Evolutionary conservation across 495 filamentous ascomycete species (phyloP).

Genomic region (Podospora fimiseda): DNA sequence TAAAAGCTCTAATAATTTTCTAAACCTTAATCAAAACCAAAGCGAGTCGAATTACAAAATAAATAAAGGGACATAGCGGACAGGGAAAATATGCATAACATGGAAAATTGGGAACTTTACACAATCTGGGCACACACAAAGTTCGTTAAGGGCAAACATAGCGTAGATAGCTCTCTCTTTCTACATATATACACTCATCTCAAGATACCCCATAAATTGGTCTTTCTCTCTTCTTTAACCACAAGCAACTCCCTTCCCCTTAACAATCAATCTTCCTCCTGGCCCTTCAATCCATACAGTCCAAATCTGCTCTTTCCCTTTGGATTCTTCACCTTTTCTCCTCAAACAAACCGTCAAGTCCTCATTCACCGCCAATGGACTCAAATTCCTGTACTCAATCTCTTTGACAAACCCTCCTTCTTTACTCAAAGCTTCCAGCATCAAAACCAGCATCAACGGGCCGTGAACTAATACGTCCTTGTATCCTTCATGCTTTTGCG

Average conservation of each 20-base stretch:
- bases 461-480: conserved; percentile 75
- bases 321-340: conserved; percentile 12
- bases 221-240: too few species aligned
- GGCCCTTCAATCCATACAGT: conserved; percentile 62
- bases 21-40: too few species aligned
- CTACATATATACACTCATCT: too few species aligned
- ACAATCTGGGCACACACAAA: too few species aligned
- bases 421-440: conserved; percentile 53
- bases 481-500: conserved; percentile 64
- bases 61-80: conserved; percentile 8
- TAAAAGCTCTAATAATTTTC: not conserved
- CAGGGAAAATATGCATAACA: not conserved
- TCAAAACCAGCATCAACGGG: conserved; percentile 68
- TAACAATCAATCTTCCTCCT: conserved; percentile 56
- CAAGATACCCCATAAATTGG: not conserved
- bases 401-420: conserved; percentile 29
- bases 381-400: conserved; percentile 76
- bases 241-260: conserved; percentile 31
- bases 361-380: conserved; percentile 71
- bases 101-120: not conserved
- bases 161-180: too few species aligned
- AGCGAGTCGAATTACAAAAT: too few species aligned
- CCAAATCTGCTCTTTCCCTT: conserved; percentile 32
- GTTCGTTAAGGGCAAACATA: too few species aligned
- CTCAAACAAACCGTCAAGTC: conserved; percentile 53